Evolutionary conservation across 2,329 filamentous ascomycete genomes (phyloP), one percentile per base, ranked within the genome.

Genomic region (Epichloe hybrida): DNA sequence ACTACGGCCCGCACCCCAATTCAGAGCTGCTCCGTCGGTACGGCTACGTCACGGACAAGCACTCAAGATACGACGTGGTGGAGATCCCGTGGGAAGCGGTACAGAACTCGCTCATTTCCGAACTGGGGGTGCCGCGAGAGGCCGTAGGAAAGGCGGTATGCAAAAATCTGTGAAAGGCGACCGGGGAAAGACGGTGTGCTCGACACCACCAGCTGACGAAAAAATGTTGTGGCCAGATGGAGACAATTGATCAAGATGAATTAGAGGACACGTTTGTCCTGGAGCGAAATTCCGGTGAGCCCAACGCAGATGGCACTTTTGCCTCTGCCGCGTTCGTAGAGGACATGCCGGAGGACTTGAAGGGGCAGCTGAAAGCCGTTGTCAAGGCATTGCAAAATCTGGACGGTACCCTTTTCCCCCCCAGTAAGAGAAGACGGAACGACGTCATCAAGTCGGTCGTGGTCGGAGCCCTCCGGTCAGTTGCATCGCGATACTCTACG

Each of bases 1-100:
- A 95, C 67, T 95, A 95, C 57, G 90, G 90, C 0, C 82, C 88
- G 5, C 77, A 94, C 3, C 85, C 88, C 9, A 85, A 86, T 53
- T 84, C 86, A 1, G 89, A 96, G 61, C 72, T 95, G 7, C 74
- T 95, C 11, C 76, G 90, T 37, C 76, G 89, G 13, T 95, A 95
- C 58, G 90, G 90, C 17, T 95, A 95, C 60, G 80, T 89, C n/a
- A 91, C 88, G 0, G 69, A 78, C 31, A 83, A 83, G 56, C 90
- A 95, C 59, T 71, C 80, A 9, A 74, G 82, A 40, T 88, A 89
- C 64, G 88, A 95, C 58, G 87, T 95, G 1, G 84, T 87, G 1
- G 90, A 96, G 63, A 67, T 95, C 36, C 73, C 84, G 0, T 79
- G 83, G 69, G 69, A 73, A 0, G 59, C 80, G 8, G 72, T 91